Percentiles rank a stretch among this genome's conserved stretches.
Evolutionary conservation across 2,329 filamentous ascomycete species (phyloP).

Genomic region (Myriangium duriaei): DNA sequence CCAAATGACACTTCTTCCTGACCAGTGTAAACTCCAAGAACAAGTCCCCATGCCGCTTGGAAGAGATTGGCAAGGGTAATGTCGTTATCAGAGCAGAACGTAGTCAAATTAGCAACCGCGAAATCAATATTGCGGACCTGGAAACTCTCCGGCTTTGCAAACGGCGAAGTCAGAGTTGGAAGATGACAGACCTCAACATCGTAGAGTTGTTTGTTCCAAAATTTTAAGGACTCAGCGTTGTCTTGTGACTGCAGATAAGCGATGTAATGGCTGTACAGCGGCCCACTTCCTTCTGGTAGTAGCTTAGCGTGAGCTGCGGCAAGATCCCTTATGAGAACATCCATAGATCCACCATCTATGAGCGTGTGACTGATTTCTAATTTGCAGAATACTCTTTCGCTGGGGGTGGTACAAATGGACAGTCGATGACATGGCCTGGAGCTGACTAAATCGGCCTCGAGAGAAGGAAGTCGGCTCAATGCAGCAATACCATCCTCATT

Average conservation of each 20-base stretch:
- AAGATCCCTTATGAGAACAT: conserved; percentile 10
- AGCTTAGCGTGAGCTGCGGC: neutral
- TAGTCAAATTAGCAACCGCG: neutral
- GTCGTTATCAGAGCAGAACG: neutral
- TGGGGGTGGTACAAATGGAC: too few relatives aligned
- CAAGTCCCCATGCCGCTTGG: neutral
- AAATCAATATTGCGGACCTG: too few relatives aligned
- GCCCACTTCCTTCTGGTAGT: neutral
- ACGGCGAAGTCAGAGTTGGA: neutral
- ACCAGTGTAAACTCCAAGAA: neutral
- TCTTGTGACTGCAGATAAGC: neutral
- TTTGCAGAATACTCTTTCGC: too few relatives aligned
- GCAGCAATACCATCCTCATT: too few relatives aligned
- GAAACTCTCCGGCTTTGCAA: too few relatives aligned
- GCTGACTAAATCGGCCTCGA: too few relatives aligned
- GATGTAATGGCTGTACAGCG: neutral
- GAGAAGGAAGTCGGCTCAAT: too few relatives aligned
- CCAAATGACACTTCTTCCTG: conserved; percentile 2
- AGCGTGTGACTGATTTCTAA: conserved; percentile 36
- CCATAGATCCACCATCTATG: conserved; percentile 35
- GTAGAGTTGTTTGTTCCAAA: neutral
- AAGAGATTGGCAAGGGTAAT: neutral
- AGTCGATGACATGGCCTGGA: too few relatives aligned
- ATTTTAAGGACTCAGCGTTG: neutral
- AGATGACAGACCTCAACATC: neutral